These are phyloP conservation scores for Amanita molliuscula DNA, from an alignment of 768 basidiomycete genomes.

Conservation along the genomic window DNA sequence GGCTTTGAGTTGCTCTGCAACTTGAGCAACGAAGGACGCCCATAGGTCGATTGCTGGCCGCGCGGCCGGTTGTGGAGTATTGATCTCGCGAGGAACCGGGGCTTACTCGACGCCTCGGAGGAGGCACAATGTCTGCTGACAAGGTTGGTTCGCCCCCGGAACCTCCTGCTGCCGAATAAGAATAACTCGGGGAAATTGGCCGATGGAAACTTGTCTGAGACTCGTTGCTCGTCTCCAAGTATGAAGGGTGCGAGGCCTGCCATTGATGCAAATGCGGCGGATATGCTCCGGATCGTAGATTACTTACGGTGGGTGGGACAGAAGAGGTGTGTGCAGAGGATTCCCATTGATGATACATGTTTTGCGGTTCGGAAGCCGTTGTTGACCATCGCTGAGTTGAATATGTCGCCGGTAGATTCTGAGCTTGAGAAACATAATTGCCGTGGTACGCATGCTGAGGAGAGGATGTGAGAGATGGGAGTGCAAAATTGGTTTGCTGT, in stretches of 20 bases:
- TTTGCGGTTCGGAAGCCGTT: constrained; percentile 15
- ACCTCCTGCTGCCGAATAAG: constrained; percentile 25
- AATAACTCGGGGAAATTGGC: constrained; percentile 24
- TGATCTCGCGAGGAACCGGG: constrained; percentile 41
- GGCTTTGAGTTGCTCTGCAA: constrained; percentile 74
- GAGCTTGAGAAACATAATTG: constrained; percentile 23
- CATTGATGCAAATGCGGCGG: constrained; percentile 25
- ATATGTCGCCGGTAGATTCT: constrained; percentile 20
- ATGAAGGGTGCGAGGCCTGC: constrained; percentile 25
- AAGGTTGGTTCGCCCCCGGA: constrained; percentile 19
- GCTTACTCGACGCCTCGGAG: constrained; percentile 45
- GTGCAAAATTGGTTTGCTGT: constrained; percentile 27
- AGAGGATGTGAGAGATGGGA: constrained; percentile 27
- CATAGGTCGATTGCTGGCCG: constrained; percentile 54
- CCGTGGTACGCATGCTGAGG: constrained; percentile 21
- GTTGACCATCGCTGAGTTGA: constrained; percentile 34
- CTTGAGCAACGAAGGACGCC: constrained; percentile 69
- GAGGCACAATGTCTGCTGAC: constrained; percentile 40
- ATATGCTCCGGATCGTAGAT: constrained; percentile 22
- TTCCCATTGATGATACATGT: constrained; percentile 19
- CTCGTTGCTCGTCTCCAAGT: constrained; percentile 2
- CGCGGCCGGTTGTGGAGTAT: constrained; percentile 32
- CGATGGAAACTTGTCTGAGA: constrained; percentile 14
- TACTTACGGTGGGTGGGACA: constrained; percentile 20
- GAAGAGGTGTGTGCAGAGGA: constrained; percentile 21